These are phyloP conservation scores for Pontederia crassipes DNA, from an alignment of 176 grass and related monocot species.

Conservation along the genomic window DNA sequence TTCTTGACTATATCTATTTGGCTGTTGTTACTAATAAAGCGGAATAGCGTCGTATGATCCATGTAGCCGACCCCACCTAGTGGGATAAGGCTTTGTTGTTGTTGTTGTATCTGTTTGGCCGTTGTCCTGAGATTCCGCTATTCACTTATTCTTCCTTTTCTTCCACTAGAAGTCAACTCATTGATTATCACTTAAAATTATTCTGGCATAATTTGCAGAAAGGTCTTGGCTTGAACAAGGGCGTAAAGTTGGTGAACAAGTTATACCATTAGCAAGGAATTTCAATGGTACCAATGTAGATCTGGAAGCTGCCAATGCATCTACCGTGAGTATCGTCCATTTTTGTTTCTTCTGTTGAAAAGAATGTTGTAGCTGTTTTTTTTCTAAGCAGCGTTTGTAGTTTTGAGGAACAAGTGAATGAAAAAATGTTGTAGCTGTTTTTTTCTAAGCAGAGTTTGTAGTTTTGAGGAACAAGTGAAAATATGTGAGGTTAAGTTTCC, in stretches of 20 bases:
- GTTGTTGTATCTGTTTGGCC: too few relatives aligned
- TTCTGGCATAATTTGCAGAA: constrained; percentile 40
- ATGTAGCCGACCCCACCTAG: too few relatives aligned
- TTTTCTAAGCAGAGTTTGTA: neutral
- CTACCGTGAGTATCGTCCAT: constrained; percentile 21
- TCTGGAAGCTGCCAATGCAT: constrained; percentile 56
- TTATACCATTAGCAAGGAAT: constrained; percentile 94
- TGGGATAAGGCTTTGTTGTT: too few relatives aligned
- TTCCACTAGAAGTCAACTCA: neutral
- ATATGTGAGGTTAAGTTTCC: too few relatives aligned
- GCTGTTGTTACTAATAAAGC: too few relatives aligned
- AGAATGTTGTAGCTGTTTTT: neutral
- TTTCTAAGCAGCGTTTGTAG: neutral
- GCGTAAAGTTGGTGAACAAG: constrained; percentile 86
- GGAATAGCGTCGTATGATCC: too few relatives aligned
- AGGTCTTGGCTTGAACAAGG: constrained; percentile 94
- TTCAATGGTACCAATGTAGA: constrained; percentile 60
- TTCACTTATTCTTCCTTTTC: neutral
- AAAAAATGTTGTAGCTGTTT: neutral
- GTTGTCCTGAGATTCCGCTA: too few relatives aligned
- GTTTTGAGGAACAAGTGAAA: too few relatives aligned
- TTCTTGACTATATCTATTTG: too few relatives aligned
- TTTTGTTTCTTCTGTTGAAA: neutral
- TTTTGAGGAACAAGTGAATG: too few relatives aligned
- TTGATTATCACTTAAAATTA: neutral